phyloP scores from a whole-genome alignment of 257 asterid species.

The Oldenlandia corymbosa region DNA sequence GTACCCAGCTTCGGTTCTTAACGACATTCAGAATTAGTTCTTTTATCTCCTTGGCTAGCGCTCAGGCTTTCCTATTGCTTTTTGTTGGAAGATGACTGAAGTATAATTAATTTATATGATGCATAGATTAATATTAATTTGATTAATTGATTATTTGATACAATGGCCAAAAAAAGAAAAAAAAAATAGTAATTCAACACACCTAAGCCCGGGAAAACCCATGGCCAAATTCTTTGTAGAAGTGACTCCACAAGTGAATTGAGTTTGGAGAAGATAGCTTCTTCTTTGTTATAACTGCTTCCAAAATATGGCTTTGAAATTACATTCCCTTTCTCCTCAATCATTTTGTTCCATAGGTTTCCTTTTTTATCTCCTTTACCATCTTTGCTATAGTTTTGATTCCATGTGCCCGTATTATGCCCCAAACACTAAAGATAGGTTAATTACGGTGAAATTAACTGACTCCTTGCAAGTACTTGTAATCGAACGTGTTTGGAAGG shows the following conservation, averaged over 20 bases:
- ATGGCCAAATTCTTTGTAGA: slow-evolving; percentile 8
- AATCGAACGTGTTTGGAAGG: too few species aligned
- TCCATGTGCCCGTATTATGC: slow-evolving; percentile 8
- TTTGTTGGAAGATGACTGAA: slow-evolving; percentile 46
- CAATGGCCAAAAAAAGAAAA: too few species aligned
- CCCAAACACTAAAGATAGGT: too few species aligned
- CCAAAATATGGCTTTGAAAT: slow-evolving; percentile 43
- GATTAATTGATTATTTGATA: too few species aligned
- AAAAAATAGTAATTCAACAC: too few species aligned
- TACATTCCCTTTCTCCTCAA: slow-evolving; percentile 23
- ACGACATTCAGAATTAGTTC: slow-evolving; percentile 32
- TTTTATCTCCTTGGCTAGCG: slow-evolving; percentile 40
- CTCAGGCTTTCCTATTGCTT: slow-evolving; percentile 38
- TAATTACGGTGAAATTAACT: too few species aligned
- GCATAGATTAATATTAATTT: too few species aligned
- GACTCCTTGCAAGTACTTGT: too few species aligned
- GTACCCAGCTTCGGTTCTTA: slow-evolving; percentile 25
- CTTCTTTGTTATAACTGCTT: slow-evolving; percentile 26
- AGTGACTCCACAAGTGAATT: slow-evolving; percentile 22
- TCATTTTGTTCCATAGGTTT: background rate
- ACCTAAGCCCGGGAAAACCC: slow-evolving; percentile 12
- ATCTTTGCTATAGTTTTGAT: background rate
- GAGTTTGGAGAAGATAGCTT: slow-evolving; percentile 30
- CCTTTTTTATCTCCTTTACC: too few species aligned
- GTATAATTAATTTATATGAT: too few species aligned